Base-by-base conservation (phyloP, 768 basidiomycete genomes). In the Rhodotorula diobovata region DNA sequence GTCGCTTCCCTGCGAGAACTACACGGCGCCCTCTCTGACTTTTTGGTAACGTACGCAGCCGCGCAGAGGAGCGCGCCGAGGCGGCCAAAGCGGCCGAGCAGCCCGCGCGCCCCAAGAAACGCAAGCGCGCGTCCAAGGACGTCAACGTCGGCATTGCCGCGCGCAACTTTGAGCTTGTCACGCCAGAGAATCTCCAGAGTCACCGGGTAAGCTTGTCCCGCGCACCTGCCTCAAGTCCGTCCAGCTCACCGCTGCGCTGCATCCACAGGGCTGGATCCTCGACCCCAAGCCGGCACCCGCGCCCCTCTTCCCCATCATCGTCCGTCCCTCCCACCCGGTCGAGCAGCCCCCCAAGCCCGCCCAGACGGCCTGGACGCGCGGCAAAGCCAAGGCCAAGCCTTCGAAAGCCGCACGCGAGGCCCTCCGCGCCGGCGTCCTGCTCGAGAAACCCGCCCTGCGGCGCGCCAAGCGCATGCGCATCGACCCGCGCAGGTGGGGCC, bases 201-300 rank as follows among this genome's bases (percentile, higher is more conserved):
- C 74, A 75, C 62, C 45, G 66, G 25, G 74, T 72, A 7, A 4
- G 25, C 41, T 39, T 15, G 15, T 11, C 18, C 12, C 25, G 11
- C 16, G 34, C 21, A 28, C 48, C 25, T 11, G 48, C 25, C 2
- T 28, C 23, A 11, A 9, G 14, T 35, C 9, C 11, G 32, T 5
- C 32, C 32, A 45, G n/a, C 46, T 14, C 34, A 5, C n/a, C n/a
- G n/a, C n/a, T n/a, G n/a, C n/a, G n/a, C n/a, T n/a, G n/a, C n/a
- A n/a, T n/a, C n/a, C 23, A 32, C 64, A 72, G 71, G 74, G 74
- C 34, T 75, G 74, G 74, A 45, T 68, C 45, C 62, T 75, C 34
- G 74, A 75, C 58, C 21, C 70, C 5, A 71, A 67, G 32, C 68
- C 74, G 7, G 28, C 43, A 4, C 61, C 67, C 1, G 14, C 57